Base-by-base conservation (phyloP, 2,329 filamentous ascomycete genomes). In the Clonostachys chloroleuca region DNA sequence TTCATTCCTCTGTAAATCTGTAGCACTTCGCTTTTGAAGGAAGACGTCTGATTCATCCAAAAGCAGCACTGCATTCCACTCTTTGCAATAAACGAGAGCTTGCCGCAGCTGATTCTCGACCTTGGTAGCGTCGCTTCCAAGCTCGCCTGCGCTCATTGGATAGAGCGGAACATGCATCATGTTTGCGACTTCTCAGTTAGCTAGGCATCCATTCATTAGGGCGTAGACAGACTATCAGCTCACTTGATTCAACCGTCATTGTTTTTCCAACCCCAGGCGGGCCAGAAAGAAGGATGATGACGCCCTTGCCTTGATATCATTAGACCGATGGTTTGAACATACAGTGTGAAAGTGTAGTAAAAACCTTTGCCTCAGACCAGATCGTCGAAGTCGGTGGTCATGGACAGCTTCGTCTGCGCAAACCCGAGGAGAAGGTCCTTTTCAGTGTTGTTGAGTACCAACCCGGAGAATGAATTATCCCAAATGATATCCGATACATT, bases 61-160 rank as follows among this genome's bases (percentile, higher is more conserved):
- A 1, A 75, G 59, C 2, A 75, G 59, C 52, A 75, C 65, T 3
- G 65, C 67, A 43, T 67, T 62, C 70, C 70, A 74, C 51, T 59
- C 56, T 5, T 87, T 82, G 2, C 86, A 86, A 50, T 91, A 83
- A 58, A 88, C 84, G 51, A 92, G 54, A 47, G 64, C 62, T 0
- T 49, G 51, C 1, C 47, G 20, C 1, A 89, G 73, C 54, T 83
- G 82, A 10, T 69, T 69, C 61, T 89, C 87, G 1, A 92, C 75
- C 14, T 77, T 76, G 49, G 77, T 73, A 0, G 83, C 77, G 46
- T 84, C 78, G 2, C 81, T 81, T 30, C 87, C 87, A 0, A 92
- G 74, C 58, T 91, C 87, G 30, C 87, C 87, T 0, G 85, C 85
- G 50, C 68, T 70, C 43, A 80, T 66, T 20, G 66, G 69, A 54